Evolutionary conservation across 2,329 filamentous ascomycete species (phyloP).

Genomic region (Ceratocystis cubensis): DNA sequence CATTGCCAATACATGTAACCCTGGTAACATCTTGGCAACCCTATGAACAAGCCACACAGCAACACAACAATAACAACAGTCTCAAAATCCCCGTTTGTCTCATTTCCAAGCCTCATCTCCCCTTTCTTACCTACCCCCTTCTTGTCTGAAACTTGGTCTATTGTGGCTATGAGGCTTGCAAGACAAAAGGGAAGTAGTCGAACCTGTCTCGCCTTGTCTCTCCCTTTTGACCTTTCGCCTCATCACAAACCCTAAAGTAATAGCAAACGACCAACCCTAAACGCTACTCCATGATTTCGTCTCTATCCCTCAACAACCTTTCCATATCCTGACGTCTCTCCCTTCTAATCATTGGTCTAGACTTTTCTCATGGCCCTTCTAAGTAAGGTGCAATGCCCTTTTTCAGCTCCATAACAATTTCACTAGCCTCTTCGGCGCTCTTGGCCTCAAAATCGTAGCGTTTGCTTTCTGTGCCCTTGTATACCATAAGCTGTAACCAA

Average conservation of each 20-base stretch:
- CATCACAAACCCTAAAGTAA: too few species aligned
- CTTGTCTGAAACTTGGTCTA: not conserved
- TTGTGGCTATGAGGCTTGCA: not conserved
- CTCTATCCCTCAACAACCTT: not conserved
- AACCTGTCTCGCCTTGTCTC: too few species aligned
- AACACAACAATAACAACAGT: too few species aligned
- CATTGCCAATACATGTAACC: not conserved
- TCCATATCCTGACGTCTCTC: not conserved
- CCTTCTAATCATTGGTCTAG: too few species aligned
- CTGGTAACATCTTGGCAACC: not conserved
- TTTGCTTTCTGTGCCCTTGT: conserved; percentile 63
- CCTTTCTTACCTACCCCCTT: not conserved
- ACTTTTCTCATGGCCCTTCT: conserved; percentile 27
- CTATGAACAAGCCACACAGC: not conserved
- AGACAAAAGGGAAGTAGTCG: too few species aligned
- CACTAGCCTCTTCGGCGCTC: conserved; percentile 57
- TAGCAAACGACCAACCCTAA: too few species aligned
- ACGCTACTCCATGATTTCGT: not conserved
- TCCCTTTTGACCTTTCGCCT: too few species aligned
- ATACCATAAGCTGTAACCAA: conserved; percentile 48
- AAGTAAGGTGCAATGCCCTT: conserved; percentile 58
- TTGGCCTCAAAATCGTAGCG: conserved; percentile 77
- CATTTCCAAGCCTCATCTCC: not conserved
- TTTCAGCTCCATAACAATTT: conserved; percentile 67
- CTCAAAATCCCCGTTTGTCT: not conserved